Evolutionary conservation across 2,329 filamentous ascomycete genomes (phyloP).

Genomic region (Stagonosporopsis rhizophila): DNA sequence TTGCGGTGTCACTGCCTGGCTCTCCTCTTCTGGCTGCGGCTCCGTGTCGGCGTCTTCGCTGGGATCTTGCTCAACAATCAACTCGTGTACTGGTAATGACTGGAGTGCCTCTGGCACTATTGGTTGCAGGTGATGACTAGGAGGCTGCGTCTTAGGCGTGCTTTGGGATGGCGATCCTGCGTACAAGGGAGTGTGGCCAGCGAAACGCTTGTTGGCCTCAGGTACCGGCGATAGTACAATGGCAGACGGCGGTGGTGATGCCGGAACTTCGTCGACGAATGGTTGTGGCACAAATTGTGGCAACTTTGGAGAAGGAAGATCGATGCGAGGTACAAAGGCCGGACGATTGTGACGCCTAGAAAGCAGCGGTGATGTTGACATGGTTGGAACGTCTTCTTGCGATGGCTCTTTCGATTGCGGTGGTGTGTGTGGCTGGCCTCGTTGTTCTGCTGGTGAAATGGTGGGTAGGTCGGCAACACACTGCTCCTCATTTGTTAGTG

Average conservation of each 20-base stretch:
- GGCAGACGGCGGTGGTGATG: conserved; percentile 43
- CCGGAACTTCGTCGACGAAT: conserved; percentile 35
- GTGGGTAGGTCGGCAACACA: conserved; percentile 19
- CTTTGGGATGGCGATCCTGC: conserved; percentile 18
- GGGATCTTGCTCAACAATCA: conserved; percentile 16
- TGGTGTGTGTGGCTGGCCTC: conserved; percentile 11
- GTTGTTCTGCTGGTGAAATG: conserved; percentile 8
- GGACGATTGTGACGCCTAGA: conserved; percentile 35
- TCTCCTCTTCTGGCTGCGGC: conserved; percentile 13
- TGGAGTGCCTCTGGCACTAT: conserved; percentile 13
- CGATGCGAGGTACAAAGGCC: conserved; percentile 32
- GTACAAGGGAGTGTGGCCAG: conserved; percentile 48
- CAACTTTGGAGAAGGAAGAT: conserved; percentile 25
- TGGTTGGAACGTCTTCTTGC: neutral
- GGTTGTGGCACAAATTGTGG: neutral
- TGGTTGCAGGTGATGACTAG: conserved; percentile 3
- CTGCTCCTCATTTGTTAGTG: conserved; percentile 32
- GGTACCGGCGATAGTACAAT: conserved; percentile 43
- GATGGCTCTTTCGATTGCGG: conserved; percentile 4
- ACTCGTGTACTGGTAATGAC: conserved; percentile 21
- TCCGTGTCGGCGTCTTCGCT: conserved; percentile 18
- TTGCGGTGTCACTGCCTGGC: conserved; percentile 26
- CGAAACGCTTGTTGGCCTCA: conserved; percentile 43
- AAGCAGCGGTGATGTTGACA: conserved; percentile 28
- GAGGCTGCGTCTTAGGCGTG: conserved; percentile 14